Evolutionary conservation across 257 asterid species (phyloP).

Genomic region (Solanum gracilifrons): DNA sequence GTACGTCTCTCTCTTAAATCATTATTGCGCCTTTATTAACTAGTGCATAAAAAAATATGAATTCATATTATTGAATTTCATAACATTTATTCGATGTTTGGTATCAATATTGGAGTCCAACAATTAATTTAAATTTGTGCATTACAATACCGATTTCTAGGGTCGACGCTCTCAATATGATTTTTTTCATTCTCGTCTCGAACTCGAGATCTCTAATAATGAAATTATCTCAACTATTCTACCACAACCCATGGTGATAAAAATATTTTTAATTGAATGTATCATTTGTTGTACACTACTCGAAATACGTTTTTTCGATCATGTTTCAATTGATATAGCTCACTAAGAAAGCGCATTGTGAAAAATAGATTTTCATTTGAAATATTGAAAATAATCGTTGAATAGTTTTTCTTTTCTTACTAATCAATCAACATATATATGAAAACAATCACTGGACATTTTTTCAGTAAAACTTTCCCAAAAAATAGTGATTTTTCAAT

Average conservation of each 20-base stretch:
- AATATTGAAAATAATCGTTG: too few relatives aligned
- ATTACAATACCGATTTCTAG: too few relatives aligned
- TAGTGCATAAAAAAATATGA: not conserved
- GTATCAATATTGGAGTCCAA: not conserved
- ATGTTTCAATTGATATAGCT: too few relatives aligned
- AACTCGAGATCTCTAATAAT: too few relatives aligned
- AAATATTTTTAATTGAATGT: not conserved
- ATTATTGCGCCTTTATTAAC: not conserved
- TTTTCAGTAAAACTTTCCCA: too few relatives aligned
- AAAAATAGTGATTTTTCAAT: too few relatives aligned
- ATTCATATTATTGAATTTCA: too few relatives aligned
- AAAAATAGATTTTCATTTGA: too few relatives aligned
- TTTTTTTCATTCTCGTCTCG: not conserved
- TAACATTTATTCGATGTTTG: not conserved
- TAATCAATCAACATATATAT: not conserved
- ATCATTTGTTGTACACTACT: not conserved
- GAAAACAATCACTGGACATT: too few relatives aligned
- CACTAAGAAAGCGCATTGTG: too few relatives aligned
- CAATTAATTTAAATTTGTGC: too few relatives aligned
- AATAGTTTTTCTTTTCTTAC: not conserved
- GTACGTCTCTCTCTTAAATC: not conserved
- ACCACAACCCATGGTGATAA: not conserved
- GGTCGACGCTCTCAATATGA: rapidly evolving
- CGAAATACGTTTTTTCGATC: not conserved
- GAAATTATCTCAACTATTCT: not conserved